Conservation (phyloP, 2,329 filamentous ascomycete genomes). For the Colletotrichum cuscutae region DNA sequence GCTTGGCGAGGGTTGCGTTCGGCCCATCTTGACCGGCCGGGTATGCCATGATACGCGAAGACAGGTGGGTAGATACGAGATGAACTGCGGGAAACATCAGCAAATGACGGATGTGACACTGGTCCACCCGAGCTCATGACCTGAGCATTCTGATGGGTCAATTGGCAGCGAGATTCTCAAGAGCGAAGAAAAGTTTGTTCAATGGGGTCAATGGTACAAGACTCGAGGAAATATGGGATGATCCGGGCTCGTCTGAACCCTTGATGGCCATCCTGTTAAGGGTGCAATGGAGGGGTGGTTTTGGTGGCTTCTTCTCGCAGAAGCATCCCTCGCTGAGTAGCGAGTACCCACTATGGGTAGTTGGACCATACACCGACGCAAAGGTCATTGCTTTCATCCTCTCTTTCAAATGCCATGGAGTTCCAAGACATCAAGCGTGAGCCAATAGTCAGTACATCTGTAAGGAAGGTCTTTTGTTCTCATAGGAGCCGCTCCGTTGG, state of each 20-base stretch:
- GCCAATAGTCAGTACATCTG: no score
- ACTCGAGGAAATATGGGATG: background rate
- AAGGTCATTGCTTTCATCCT: background rate
- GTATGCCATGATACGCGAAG: background rate
- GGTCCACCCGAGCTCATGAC: conserved; percentile 19
- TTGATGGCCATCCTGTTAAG: background rate
- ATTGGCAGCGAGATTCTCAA: conserved; percentile 19
- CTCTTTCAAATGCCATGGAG: no score
- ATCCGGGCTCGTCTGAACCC: background rate
- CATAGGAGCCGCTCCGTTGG: no score
- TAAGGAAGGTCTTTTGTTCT: no score
- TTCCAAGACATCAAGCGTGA: no score
- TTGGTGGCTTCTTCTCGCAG: background rate
- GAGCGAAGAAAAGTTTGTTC: background rate
- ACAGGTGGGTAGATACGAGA: conserved; percentile 20
- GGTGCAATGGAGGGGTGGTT: background rate
- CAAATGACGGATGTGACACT: conserved; percentile 5
- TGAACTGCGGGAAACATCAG: conserved; percentile 13
- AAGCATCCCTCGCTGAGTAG: background rate
- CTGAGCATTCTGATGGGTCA: conserved; percentile 4
- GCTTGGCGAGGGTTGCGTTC: conserved; percentile 18
- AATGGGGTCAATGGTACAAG: background rate
- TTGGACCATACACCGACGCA: background rate
- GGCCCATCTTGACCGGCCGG: conserved; percentile 9
- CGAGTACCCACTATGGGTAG: background rate